phyloP scores from a whole-genome alignment of 1,284 basidiomycete genomes.

The Omphalotus olearius region DNA sequence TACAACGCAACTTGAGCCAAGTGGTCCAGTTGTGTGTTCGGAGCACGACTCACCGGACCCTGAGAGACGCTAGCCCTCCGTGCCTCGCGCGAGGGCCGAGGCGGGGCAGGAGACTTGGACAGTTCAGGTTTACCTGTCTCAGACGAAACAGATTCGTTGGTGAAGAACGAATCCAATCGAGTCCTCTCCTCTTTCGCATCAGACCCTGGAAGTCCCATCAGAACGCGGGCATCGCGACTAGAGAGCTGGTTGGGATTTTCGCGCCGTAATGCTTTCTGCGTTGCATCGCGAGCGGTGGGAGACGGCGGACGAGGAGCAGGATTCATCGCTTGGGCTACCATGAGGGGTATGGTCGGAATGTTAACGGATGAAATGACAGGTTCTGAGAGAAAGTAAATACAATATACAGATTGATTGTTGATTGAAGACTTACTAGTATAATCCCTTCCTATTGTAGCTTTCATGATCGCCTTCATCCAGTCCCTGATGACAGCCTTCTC shows the following conservation, averaged over 20 bases:
- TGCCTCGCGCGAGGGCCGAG: constrained; percentile 60
- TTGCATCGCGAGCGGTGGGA: constrained; percentile 82
- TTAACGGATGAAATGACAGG: constrained; percentile 97
- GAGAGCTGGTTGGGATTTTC: constrained; percentile 92
- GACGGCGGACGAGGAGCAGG: constrained; percentile 93
- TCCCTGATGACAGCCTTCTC: constrained; percentile 83
- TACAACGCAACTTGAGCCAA: constrained; percentile 12
- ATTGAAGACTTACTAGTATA: constrained; percentile 65
- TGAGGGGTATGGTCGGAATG: constrained; percentile 93
- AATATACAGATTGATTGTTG: neutral
- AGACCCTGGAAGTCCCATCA: constrained; percentile 59
- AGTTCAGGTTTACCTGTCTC: constrained; percentile 12
- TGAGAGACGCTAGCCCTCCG: constrained; percentile 39
- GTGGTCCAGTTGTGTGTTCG: constrained; percentile 7
- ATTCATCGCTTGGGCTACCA: constrained; percentile 94
- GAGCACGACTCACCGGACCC: constrained; percentile 11
- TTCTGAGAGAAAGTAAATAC: constrained; percentile 39
- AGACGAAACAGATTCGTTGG: constrained; percentile 30
- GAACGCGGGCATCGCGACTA: constrained; percentile 76
- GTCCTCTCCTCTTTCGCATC: constrained; percentile 40
- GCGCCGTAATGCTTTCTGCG: constrained; percentile 82
- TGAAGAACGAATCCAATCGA: constrained; percentile 54
- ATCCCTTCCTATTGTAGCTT: constrained; percentile 93
- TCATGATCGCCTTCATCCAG: constrained; percentile 99
- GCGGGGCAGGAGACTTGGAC: constrained; percentile 33